These are phyloP conservation scores for Ogataea paraovalis DNA, from an alignment of 805 yeast genomes.

Conservation along the genomic window DNA sequence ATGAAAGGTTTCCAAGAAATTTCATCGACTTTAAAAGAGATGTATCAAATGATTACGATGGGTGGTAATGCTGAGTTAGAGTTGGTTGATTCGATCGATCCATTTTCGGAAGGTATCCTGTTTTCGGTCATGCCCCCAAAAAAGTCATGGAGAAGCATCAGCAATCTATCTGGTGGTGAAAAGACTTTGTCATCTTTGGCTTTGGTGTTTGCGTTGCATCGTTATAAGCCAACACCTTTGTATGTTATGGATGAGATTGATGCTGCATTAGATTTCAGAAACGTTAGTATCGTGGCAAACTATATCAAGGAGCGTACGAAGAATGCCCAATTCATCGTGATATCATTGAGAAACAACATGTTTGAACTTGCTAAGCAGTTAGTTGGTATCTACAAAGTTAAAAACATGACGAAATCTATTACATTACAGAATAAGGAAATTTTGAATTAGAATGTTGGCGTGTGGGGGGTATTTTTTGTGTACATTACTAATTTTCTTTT, in stretches of 20 bases:
- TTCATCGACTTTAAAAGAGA: conserved; percentile 84
- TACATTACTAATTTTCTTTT: conserved; percentile 1
- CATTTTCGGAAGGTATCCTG: conserved; percentile 95
- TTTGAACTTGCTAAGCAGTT: conserved; percentile 92
- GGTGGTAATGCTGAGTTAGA: conserved; percentile 99
- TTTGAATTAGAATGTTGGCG: conserved; percentile 6
- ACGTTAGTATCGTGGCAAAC: conserved; percentile 95
- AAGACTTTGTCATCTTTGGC: conserved; percentile 94
- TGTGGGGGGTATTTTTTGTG: too few relatives aligned
- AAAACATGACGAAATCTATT: conserved; percentile 85
- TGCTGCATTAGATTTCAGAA: conserved; percentile 96
- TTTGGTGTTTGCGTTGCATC: conserved; percentile 91
- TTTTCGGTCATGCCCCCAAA: conserved; percentile 99
- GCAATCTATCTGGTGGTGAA: conserved; percentile 96
- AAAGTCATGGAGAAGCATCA: conserved; percentile 94
- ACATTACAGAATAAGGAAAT: conserved; percentile 64
- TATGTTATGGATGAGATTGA: conserved; percentile 99
- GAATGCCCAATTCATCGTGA: conserved; percentile 95
- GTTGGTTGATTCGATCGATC: conserved; percentile 91
- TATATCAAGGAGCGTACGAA: conserved; percentile 93
- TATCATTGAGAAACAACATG: conserved; percentile 94
- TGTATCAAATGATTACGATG: conserved; percentile 98
- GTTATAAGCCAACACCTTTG: conserved; percentile 93
- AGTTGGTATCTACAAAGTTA: conserved; percentile 92
- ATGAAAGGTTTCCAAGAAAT: conserved; percentile 89